Conservation (phyloP, 1,139 yeast species). For the Sugiyamaella sp. region DNA sequence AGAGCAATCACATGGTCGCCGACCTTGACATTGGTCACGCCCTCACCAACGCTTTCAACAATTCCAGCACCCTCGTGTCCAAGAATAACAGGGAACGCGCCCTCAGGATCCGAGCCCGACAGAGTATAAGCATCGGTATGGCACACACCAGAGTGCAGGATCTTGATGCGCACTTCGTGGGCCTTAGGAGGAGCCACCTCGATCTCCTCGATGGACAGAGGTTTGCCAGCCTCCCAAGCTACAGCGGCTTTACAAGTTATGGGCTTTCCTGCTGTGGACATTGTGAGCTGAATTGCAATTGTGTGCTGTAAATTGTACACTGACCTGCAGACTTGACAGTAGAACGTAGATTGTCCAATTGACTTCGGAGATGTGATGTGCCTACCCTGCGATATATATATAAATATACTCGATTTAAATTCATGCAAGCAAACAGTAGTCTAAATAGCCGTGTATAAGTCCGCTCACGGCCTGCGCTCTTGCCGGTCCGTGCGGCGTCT, state of each 20-base stretch:
- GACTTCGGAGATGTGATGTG: too few relatives aligned
- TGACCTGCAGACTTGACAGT: too few relatives aligned
- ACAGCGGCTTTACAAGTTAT: constrained; percentile 94
- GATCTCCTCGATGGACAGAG: constrained; percentile 80
- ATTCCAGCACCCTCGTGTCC: constrained; percentile 99
- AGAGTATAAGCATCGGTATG: constrained; percentile 98
- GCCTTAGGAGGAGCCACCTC: constrained; percentile 94
- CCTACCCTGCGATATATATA: background rate
- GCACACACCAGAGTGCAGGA: constrained; percentile 90
- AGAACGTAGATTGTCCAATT: too few relatives aligned
- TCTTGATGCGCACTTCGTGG: constrained; percentile 93
- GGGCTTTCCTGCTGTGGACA: constrained; percentile 47
- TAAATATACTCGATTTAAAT: too few relatives aligned
- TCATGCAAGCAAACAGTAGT: too few relatives aligned
- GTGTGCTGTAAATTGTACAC: too few relatives aligned
- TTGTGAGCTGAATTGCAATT: constrained; percentile 19
- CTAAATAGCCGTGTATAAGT: too few relatives aligned
- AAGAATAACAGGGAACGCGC: constrained; percentile 80
- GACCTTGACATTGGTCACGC: constrained; percentile 79
- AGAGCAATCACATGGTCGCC: constrained; percentile 92
- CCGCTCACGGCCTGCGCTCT: too few relatives aligned
- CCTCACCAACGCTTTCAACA: constrained; percentile 91
- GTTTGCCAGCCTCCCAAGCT: constrained; percentile 92
- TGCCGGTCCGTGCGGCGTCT: background rate
- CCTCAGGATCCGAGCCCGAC: constrained; percentile 95